A percentile compares a stretch with the other conserved stretches of the same genome.
phyloP scores from a whole-genome alignment of 2,329 filamentous ascomycete genomes.

The Sporothrix sp. region DNA sequence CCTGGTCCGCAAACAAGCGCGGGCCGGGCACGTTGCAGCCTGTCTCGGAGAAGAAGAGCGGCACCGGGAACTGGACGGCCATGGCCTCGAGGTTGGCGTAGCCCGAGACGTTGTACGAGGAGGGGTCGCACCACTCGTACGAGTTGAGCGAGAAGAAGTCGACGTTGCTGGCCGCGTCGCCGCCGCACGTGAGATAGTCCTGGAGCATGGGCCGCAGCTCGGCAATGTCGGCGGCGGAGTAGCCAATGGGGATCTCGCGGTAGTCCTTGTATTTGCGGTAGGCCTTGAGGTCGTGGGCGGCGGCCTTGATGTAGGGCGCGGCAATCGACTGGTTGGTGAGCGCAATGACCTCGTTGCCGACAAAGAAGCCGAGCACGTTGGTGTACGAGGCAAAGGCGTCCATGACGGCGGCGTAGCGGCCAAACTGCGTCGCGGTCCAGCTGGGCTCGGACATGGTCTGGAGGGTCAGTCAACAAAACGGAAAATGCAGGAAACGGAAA shows the following conservation, averaged over 20 bases:
- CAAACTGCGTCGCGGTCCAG: constrained; percentile 65
- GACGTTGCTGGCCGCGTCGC: constrained; percentile 56
- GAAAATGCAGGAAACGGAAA: background rate
- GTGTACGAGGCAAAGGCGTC: constrained; percentile 68
- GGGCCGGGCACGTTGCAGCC: constrained; percentile 63
- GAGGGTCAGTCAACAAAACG: background rate
- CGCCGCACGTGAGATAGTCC: constrained; percentile 69
- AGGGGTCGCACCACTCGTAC: constrained; percentile 67
- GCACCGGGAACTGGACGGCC: constrained; percentile 63
- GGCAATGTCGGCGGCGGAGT: constrained; percentile 78
- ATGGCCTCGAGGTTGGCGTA: constrained; percentile 60
- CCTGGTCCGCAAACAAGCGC: constrained; percentile 60
- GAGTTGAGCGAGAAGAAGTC: constrained; percentile 84
- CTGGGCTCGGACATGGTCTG: constrained; percentile 49
- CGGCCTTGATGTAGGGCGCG: constrained; percentile 76
- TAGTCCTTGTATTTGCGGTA: constrained; percentile 69
- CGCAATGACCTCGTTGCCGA: constrained; percentile 82
- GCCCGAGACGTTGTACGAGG: constrained; percentile 51
- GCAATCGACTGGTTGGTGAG: constrained; percentile 47
- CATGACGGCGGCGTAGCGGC: constrained; percentile 60
- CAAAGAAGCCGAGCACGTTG: constrained; percentile 74
- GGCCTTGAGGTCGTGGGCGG: constrained; percentile 70
- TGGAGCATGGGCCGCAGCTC: constrained; percentile 52
- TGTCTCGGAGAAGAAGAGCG: constrained; percentile 83
- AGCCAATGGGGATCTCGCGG: constrained; percentile 73